Evolutionary conservation across 805 yeast genomes (phyloP).

Genomic region (Candida sithepensis): DNA sequence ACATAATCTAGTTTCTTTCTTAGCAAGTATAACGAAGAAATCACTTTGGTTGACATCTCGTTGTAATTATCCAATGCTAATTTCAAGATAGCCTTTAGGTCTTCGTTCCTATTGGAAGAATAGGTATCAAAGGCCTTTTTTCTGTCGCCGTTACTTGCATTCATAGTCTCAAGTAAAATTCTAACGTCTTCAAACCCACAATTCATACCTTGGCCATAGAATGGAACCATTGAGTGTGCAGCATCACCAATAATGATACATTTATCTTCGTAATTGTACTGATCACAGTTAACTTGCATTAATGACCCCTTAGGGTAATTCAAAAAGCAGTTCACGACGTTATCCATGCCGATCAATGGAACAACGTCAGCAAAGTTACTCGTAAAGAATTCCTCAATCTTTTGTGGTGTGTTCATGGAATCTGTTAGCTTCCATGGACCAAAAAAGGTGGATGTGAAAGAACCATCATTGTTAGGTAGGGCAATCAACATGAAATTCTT

Average conservation of each 20-base stretch:
- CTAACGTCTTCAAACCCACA: constrained; percentile 92
- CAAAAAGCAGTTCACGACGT: constrained; percentile 41
- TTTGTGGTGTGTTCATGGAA: constrained; percentile 40
- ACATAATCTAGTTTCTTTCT: constrained; percentile 67
- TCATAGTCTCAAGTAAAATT: constrained; percentile 52
- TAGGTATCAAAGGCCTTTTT: constrained; percentile 51
- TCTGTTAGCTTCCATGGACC: constrained; percentile 73
- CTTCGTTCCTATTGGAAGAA: constrained; percentile 53
- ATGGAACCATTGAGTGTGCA: constrained; percentile 97
- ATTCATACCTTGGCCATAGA: constrained; percentile 96
- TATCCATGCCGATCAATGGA: constrained; percentile 58
- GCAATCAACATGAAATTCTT: constrained; percentile 86
- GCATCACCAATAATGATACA: constrained; percentile 85
- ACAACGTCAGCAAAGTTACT: constrained; percentile 72
- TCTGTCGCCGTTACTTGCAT: constrained; percentile 36
- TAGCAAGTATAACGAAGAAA: constrained; percentile 52
- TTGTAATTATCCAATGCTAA: constrained; percentile 77
- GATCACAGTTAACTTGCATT: constrained; percentile 64
- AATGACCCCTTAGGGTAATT: constrained; percentile 74
- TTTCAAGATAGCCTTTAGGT: constrained; percentile 70
- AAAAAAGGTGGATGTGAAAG: constrained; percentile 87
- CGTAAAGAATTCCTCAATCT: constrained; percentile 48
- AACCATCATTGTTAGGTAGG: constrained; percentile 77
- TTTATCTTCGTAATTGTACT: constrained; percentile 62
- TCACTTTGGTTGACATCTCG: constrained; percentile 85